Base-by-base conservation (phyloP, 2,329 filamentous ascomycete genomes). In the Cladosporium phlei region DNA sequence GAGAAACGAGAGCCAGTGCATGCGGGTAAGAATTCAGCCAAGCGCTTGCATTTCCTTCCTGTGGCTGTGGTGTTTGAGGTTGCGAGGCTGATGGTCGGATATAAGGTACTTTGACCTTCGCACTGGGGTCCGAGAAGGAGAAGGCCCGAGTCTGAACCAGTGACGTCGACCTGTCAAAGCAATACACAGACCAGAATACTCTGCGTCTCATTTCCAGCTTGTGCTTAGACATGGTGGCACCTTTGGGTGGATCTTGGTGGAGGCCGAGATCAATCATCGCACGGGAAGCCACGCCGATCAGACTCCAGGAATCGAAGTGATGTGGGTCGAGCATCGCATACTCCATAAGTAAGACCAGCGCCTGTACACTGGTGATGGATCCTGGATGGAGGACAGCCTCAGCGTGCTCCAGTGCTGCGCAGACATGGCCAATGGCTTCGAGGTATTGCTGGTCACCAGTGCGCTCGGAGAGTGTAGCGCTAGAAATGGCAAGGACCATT, bases 231-330 rank as follows among this genome's bases (percentile, higher is more conserved):
- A 83, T 76, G 21, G 80, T 70, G 12, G 85, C 77, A 52, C 85
- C 82, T 47, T 78, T 75, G 1, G 86, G 84, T 3, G 89, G 88
- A 56, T 97, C 91, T 67, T 96, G 91, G 65, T 97, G 93, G 48
- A 94, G 82, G 6, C 93, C 93, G 22, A 96, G 71, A 68, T 98
- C 93, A 17, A 96, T 79, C 60, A 91, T 82, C 5, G 89, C 87
- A 48, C 91, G 81, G 30, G 87, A 87, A 5, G 91, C 90, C 63
- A 93, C 90, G 5, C 91, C 93, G 47, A 96, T 86, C 52, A 96
- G 69, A 54, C 93, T 90, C 90, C 93, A 97, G 58, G 85, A 88
- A 60, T 95, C 89, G 60, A 95, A 96, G 61, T 94, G 88, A 32
- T 83, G 80, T 2, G 91, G 90, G 58, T 97, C 90, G 39, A 95